phyloP scores from a whole-genome alignment of 2,329 filamentous ascomycete species.

The Thelonectria olida region DNA sequence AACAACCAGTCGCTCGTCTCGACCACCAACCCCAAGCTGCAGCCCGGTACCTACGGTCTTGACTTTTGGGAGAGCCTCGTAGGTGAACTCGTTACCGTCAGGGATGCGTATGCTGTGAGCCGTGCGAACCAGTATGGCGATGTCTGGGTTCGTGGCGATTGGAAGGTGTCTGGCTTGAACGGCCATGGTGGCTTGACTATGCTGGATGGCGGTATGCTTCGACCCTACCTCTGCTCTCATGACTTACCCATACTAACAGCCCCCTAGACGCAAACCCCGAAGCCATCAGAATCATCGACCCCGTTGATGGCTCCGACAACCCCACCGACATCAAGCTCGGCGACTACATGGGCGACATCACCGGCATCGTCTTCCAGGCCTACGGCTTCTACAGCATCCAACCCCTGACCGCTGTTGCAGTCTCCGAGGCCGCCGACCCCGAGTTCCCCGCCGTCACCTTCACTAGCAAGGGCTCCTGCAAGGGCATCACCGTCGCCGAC shows the following conservation, averaged over 20 bases:
- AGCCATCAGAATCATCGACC: conserved; percentile 70
- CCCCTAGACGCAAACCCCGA: conserved; percentile 73
- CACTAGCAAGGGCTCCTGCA: conserved; percentile 64
- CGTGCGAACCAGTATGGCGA: conserved; percentile 73
- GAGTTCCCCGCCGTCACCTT: conserved; percentile 62
- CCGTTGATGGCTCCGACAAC: conserved; percentile 72
- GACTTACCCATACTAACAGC: conserved; percentile 3
- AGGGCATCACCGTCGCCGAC: conserved; percentile 68
- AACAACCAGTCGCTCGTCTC: conserved; percentile 69
- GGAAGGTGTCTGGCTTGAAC: conserved; percentile 70
- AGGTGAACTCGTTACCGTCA: conserved; percentile 74
- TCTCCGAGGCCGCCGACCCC: conserved; percentile 55
- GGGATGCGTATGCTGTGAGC: conserved; percentile 63
- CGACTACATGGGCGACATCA: conserved; percentile 71
- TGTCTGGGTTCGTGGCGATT: conserved; percentile 74
- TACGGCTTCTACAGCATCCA: conserved; percentile 77
- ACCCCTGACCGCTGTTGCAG: conserved; percentile 65
- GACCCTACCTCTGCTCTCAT: not conserved
- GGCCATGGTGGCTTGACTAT: conserved; percentile 71
- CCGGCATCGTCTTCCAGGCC: conserved; percentile 71
- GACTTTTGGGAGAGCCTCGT: conserved; percentile 79
- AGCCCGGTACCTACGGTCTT: conserved; percentile 70
- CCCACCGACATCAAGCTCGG: conserved; percentile 69
- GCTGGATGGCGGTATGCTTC: conserved; percentile 60
- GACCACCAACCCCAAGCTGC: conserved; percentile 65